Evolutionary conservation across 73 alveolate genomes (phyloP), one percentile per base, ranked within the genome.

Genomic region (Blepharisma stoltei): DNA sequence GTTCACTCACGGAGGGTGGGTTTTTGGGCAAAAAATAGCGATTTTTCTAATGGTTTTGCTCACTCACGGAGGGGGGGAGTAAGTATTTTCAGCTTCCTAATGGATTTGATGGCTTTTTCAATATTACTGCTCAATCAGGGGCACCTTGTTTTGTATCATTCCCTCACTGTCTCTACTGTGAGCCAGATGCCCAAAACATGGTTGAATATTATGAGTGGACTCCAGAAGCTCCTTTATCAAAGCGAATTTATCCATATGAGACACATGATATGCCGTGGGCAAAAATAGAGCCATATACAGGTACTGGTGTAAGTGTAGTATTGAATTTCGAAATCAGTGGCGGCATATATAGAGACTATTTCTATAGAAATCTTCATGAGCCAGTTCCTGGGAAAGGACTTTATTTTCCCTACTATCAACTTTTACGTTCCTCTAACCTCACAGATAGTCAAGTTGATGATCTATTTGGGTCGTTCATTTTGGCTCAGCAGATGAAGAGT

Each of bases 361-460:
- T 60, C 23, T 60, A 14, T 38, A 60, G 23, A 25, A 25, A 25
- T 9, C 23, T 60, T 60, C 23, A 60, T 25, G 73, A 60, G 46
- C 73, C 73, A 20, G 73, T 60, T n/a, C 73, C 73, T 18, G 73
- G 73, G 5, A 60, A 60, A 60, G 73, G 73, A 60, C 46, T 60
- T 25, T 60, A 60, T 60, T 60, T 60, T 47, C 73, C 73, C 0
- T 8, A 14, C 38, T 60, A 60, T 25, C 14, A 8, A 8, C 46
- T 60, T 18, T 8, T 18, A 38, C 38, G 73, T n/a, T 14, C 14
- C n/a, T 18, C 23, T 18, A 38, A n/a, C 11, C 14, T 60, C n/a
- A 60, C 73, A 8, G 73, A 25, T 60, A 14, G 45, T 60, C 73
- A 60, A 25, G 46, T 60, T 14, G 45, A 60, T n/a, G 5, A 60